Evolutionary conservation across 139 green algal genomes (phyloP), one percentile per base, ranked within the genome.

Genomic region (Chlamydomonas urium): DNA sequence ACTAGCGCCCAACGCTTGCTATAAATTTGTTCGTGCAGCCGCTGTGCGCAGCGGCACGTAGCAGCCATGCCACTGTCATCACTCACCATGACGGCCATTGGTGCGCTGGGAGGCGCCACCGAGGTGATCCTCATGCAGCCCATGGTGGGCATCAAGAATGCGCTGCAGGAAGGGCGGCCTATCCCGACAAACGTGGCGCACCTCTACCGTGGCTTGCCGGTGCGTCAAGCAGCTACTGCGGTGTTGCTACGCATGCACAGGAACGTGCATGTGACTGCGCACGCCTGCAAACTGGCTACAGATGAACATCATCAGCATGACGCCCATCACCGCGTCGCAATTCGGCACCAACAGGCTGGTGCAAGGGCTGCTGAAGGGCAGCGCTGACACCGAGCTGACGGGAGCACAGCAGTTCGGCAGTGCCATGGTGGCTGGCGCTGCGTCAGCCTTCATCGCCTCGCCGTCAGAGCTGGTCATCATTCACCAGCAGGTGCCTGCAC

Each of bases 401-500:
- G 37, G 69, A 4, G 29, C 59, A 21, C 68, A 80, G 47, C 74
- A 67, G 4, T 82, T 85, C 34, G 63, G 38, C 1, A 65, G 84
- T 33, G 86, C 87, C 4, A 72, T 83, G 24, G 79, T 68, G 1
- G 88, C 89, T 0, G 90, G 87, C 2, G 81, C 79, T 3, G 79
- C 83, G 3, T 93, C 88, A 2, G 80, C 87, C 0, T 38, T 95
- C 2, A 72, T 97, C 21, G 82, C 79, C 47, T 86, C 83, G 17
- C 90, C 92, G 2, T 88, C 86, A 32, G 92, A 97, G 75, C 84
- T 94, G 24, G 74, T 97, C 35, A 93, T 97, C 79, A 97, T 97
- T 59, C 91, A 96, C 63, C 92, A 97, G 78, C 90, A 96, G 80
- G 83, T 85, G 42, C 42, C 14, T 8, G 42, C 42, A 50, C 42